Evolutionary conservation across 1,139 yeast genomes (phyloP), one percentile per base, ranked within the genome.

Genomic region (Meyerozyma sp.): DNA sequence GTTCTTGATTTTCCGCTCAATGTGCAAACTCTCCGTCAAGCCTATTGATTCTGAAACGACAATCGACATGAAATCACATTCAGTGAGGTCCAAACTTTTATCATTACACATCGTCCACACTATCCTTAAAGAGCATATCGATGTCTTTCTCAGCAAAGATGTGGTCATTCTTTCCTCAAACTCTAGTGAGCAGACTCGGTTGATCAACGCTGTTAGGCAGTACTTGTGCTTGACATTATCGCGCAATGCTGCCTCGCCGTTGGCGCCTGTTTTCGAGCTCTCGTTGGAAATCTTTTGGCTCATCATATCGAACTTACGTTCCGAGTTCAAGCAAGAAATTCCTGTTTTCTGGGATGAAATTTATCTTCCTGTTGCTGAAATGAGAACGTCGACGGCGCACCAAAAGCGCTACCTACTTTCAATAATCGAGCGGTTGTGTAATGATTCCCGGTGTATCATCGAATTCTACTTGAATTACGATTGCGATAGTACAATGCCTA

Each of bases 391-490:
- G 1, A 89, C 97, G 0, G 70, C 90, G 8, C 97, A 93, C 59
- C 98, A 93, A 64, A 91, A 93, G 62, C 77, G 95, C 56, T 91
- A 89, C 55, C 78, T 93, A 50, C 70, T 94, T 50, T 80, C 86
- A 10, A 77, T 93, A 18, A 75, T 94, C 28, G 86, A 87, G 54
- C 75, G 95, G 51, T 65, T 93, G 39, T 86, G 96, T 59, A 82
- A 82, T 50, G 96, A 93, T 62, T 95, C 98, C 32, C 75, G 96
- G 50, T 85, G 95, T 32, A 71, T 94, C 47, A 89, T 94, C 47
- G 99, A 94, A 63, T 81, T 93, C 49, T 94, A 91, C 59, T 75
- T 94, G 56, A 94, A 94, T 62, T 94, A 93, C 62, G 99, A 94
- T 62, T 94, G 99, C 68, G 96, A 90, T 60, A 76, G 84, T 14